Base-by-base conservation (phyloP, 2,329 filamentous ascomycete genomes). In the Penicillium sp. region DNA sequence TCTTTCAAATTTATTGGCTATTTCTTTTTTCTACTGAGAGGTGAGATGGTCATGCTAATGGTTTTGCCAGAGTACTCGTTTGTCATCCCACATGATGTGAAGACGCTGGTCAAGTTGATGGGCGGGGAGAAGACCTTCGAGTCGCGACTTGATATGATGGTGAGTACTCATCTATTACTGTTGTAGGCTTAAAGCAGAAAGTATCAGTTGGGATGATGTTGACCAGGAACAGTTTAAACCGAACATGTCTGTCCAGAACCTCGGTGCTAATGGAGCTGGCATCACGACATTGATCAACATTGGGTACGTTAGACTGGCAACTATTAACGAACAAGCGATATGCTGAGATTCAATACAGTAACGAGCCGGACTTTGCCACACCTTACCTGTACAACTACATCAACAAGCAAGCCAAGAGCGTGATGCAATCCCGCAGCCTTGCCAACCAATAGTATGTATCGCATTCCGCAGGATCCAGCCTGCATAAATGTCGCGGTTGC, bases 361-460 rank as follows among this genome's bases (percentile, higher is more conserved):
- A 89, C 66, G 84, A 89, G 69, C 86, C 86, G 0, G 82, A 81
- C 63, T 90, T 90, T 70, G 82, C 81, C 0, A 84, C 82, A 0
- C 87, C 87, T 0, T 90, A 86, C 68, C 77, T 90, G 3, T 90
- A 87, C 77, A 86, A 88, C 71, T 90, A 84, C 68, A 82, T 84
- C 54, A 83, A 83, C 58, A 81, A 84, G 45, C 87, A 89, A 67
- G 81, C 84, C 61, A 82, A 85, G 43, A 81, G 80, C 18, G 86
- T 89, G n/a, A 68, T 81, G 56, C 79, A 82, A 57, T 83, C 82
- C 34, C 81, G 87, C 48, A 75, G 73, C 48, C 77, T 87, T 29
- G 86, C 84, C 10, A 81, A 83, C 57, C 72, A 77, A 40, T 86
- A 83, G 65, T 69, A 58, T 47, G 63, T 40, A 8, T 4, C 14